Evolutionary conservation across 2,329 filamentous ascomycete species (phyloP).

Genomic region (Pyrenophora teres): DNA sequence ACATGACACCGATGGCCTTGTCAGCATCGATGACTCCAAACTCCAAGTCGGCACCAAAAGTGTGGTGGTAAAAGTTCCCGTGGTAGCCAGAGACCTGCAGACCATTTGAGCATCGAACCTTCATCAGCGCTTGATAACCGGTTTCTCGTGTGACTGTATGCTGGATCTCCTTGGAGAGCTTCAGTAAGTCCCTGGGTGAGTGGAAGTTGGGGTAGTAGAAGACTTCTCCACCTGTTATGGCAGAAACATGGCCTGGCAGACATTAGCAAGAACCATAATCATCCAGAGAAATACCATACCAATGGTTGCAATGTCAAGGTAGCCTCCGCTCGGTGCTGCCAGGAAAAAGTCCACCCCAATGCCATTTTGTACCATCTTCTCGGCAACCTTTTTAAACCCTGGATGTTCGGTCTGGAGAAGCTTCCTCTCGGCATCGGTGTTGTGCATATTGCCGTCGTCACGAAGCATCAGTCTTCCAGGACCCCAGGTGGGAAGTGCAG

Average conservation of each 20-base stretch:
- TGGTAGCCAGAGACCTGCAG: slow-evolving; percentile 93
- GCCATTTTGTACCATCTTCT: slow-evolving; percentile 84
- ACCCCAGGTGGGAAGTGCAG: slow-evolving; percentile 88
- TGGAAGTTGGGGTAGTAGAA: slow-evolving; percentile 99
- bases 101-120: slow-evolving; percentile 96
- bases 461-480: slow-evolving; percentile 83
- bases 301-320: slow-evolving; percentile 90
- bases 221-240: slow-evolving; percentile 89
- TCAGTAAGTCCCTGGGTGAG: slow-evolving; percentile 79
- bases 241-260: slow-evolving; percentile 72
- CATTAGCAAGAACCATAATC: slow-evolving; percentile 6
- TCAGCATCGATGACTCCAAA: slow-evolving; percentile 91
- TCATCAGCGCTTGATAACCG: slow-evolving; percentile 95
- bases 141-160: slow-evolving; percentile 88
- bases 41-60: slow-evolving; percentile 91
- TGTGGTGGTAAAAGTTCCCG: slow-evolving; percentile 95
- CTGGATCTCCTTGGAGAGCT: slow-evolving; percentile 81
- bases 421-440: slow-evolving; percentile 87
- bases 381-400: slow-evolving; percentile 81
- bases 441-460: slow-evolving; percentile 82
- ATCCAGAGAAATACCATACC: slow-evolving; percentile 55
- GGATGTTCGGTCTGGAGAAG: slow-evolving; percentile 89
- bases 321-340: slow-evolving; percentile 85
- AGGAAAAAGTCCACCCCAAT: slow-evolving; percentile 94
- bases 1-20: slow-evolving; percentile 88